Conservation (phyloP, 2,329 filamentous ascomycete species). For the Tolypocladium cylindrosporum region DNA sequence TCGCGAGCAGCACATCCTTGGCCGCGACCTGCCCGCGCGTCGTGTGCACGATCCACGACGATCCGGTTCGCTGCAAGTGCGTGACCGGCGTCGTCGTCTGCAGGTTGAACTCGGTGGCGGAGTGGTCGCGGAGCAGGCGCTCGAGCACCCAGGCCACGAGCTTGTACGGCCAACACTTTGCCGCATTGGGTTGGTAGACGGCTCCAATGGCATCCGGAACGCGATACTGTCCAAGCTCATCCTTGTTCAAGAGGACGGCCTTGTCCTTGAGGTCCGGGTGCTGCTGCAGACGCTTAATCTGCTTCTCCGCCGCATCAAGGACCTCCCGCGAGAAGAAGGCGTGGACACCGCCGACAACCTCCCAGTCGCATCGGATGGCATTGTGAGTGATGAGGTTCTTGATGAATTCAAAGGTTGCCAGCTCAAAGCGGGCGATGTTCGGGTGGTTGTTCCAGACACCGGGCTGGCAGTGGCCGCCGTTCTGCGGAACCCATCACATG, state of each 20-base stretch:
- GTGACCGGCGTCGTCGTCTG: slow-evolving; percentile 64
- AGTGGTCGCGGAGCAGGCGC: slow-evolving; percentile 31
- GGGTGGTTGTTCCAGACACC: slow-evolving; percentile 51
- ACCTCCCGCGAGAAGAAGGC: slow-evolving; percentile 47
- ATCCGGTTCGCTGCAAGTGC: slow-evolving; percentile 26
- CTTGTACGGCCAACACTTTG: slow-evolving; percentile 75
- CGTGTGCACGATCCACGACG: slow-evolving; percentile 54
- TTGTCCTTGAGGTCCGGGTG: slow-evolving; percentile 48
- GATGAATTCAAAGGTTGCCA: slow-evolving; percentile 55
- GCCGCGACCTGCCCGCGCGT: slow-evolving; percentile 56
- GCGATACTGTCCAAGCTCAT: slow-evolving; percentile 39
- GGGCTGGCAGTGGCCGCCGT: slow-evolving; percentile 68
- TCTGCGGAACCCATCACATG: slow-evolving; percentile 26
- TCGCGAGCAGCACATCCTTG: slow-evolving; percentile 61
- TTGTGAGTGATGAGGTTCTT: slow-evolving; percentile 45
- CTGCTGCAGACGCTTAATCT: slow-evolving; percentile 38
- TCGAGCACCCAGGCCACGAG: slow-evolving; percentile 65
- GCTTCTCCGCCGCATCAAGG: slow-evolving; percentile 38
- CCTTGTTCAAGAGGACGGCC: slow-evolving; percentile 25
- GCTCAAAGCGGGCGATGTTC: slow-evolving; percentile 60
- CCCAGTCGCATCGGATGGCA: slow-evolving; percentile 61
- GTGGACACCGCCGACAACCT: slow-evolving; percentile 51
- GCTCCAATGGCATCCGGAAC: slow-evolving; percentile 50
- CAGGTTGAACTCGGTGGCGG: slow-evolving; percentile 49
- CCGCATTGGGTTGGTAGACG: slow-evolving; percentile 54